Conservation (phyloP, 345 rosid species). For the Reutealis trisperma region DNA sequence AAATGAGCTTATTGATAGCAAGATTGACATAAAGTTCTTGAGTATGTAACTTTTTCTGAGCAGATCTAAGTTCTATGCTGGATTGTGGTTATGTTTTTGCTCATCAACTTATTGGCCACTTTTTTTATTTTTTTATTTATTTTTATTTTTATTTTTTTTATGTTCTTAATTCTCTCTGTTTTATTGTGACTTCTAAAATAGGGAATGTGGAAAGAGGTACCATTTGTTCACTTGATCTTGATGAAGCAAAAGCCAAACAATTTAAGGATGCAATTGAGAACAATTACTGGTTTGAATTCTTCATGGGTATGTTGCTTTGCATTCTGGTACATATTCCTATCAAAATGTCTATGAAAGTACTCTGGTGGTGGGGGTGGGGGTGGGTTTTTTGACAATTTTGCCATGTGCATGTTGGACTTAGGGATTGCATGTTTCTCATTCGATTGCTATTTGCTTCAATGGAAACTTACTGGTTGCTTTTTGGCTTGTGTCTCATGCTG, state of each 20-base stretch:
- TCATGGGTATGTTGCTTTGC: conserved; percentile 73
- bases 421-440: not conserved
- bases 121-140: conserved; percentile 1
- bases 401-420: not conserved
- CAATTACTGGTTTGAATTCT: conserved; percentile 91
- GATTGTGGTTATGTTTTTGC: conserved; percentile 4
- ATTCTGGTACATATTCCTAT: not conserved
- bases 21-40: conserved; percentile 72
- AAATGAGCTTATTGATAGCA: conserved; percentile 97
- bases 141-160: not conserved
- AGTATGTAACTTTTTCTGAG: conserved; percentile 49
- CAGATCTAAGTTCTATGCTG: conserved; percentile 1
- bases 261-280: conserved; percentile 90
- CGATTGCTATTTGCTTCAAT: not conserved
- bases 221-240: conserved; percentile 66
- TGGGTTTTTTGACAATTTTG: not conserved
- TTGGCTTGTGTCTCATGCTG: conserved; percentile 28
- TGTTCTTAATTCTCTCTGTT: not conserved
- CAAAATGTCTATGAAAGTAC: not conserved
- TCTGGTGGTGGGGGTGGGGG: not conserved
- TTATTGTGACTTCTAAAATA: conserved; percentile 1
- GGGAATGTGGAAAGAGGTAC: conserved; percentile 60
- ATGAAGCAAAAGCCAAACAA: conserved; percentile 66
- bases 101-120: not conserved
- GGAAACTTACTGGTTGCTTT: conserved; percentile 1